Conservation (phyloP, 2,329 filamentous ascomycete genomes). For the Fusarium graminum region DNA sequence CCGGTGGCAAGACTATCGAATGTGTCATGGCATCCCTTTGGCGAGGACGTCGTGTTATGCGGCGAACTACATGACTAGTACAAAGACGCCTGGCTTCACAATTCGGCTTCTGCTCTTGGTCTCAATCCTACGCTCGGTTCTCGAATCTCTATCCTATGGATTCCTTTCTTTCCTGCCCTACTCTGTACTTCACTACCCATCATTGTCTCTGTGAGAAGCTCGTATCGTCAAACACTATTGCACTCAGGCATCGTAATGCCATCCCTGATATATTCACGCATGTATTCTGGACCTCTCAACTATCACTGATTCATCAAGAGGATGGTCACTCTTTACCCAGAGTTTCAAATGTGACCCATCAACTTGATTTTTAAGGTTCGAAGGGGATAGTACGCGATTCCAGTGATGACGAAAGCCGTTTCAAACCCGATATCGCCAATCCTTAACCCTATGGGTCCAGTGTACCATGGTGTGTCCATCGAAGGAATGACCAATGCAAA, state of each 20-base stretch:
- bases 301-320: background rate
- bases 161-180: background rate
- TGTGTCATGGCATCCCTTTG: slow-evolving; percentile 81
- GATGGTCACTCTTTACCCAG: background rate
- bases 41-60: slow-evolving; percentile 86
- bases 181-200: background rate
- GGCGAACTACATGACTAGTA: slow-evolving; percentile 65
- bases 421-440: slow-evolving; percentile 63
- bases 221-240: background rate
- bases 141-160: background rate
- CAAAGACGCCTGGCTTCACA: slow-evolving; percentile 24
- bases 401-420: slow-evolving; percentile 58
- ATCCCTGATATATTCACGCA: background rate
- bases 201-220: background rate
- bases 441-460: slow-evolving; percentile 57
- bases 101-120: background rate
- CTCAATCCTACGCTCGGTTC: background rate
- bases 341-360: slow-evolving; percentile 44
- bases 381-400: slow-evolving; percentile 58
- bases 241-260: background rate
- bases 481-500: slow-evolving; percentile 58
- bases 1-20: slow-evolving; percentile 75
- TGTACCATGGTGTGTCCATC: slow-evolving; percentile 60
- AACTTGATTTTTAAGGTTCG: slow-evolving; percentile 51
- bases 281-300: background rate